Evolutionary conservation across 768 basidiomycete species (phyloP), one percentile per base, ranked within the genome.

Genomic region (Lactarius evosmus): DNA sequence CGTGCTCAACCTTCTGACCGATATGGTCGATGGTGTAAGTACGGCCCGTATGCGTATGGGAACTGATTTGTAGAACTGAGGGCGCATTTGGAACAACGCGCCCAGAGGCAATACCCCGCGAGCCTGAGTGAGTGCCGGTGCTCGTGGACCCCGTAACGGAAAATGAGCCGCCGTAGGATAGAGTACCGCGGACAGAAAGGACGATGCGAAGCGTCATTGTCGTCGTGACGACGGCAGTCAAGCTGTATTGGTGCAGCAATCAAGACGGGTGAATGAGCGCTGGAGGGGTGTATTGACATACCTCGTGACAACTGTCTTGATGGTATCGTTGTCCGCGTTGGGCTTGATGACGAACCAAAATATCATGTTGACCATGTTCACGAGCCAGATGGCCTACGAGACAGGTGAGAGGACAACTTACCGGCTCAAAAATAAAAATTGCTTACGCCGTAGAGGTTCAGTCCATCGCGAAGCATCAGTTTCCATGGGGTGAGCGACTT

Each of bases 191-290:
- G 56, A 93, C 87, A 66, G 84, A 82, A 70, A 94, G 88, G 67
- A 94, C 80, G 78, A 94, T 91, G 69, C 91, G 90, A 71, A 93
- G 86, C 34, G 86, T 83, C 92, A 93, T 93, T 19, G 91, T 91
- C 44, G 89, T 86, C 32, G 92, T 93, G 64, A 93, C 84, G 36
- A 93, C 91, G 11, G 88, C 90, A 1, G 92, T 83, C 88, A 94
- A 93, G 76, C 84, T 82, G 58, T 4, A 30, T n/a, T 30, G 29
- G 61, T 22, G 44, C n/a, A n/a, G 19, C 14, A 14, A n/a, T 40
- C 49, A 32, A 40, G 52, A 54, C 44, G 57, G 52, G 12, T 17
- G 30, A 53, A 29, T 33, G 44, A 30, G 52, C 14, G 25, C 57
- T 34, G 29, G 36, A 52, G 29, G 14, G 12, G 54, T 49, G 27